Conservation (phyloP, 768 basidiomycete species). For the Hygrocybe coccinea region DNA sequence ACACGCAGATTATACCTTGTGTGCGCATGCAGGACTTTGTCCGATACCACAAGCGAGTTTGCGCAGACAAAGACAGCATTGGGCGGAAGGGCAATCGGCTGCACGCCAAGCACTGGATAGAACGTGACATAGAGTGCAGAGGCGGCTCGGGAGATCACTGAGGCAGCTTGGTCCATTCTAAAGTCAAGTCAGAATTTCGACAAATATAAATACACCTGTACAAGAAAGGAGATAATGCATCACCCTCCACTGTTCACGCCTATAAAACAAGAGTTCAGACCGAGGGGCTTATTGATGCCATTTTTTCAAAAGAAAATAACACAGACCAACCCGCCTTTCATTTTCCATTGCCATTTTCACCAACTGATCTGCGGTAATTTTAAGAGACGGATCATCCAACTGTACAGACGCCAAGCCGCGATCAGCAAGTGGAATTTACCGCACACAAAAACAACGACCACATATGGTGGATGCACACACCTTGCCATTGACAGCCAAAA, state of each 20-base stretch:
- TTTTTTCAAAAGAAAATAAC: neutral
- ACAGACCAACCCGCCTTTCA: conserved; percentile 71
- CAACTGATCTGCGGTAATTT: conserved; percentile 61
- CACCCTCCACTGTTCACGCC: conserved; percentile 78
- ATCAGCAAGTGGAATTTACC: conserved; percentile 7
- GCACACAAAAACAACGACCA: neutral
- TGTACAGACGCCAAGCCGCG: conserved; percentile 3
- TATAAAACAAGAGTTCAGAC: conserved; percentile 10
- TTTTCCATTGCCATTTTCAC: conserved; percentile 80
- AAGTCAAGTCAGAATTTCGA: conserved; percentile 13
- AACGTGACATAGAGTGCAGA: conserved; percentile 79
- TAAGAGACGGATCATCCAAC: conserved; percentile 13
- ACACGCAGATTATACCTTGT: conserved; percentile 84
- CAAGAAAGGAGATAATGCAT: conserved; percentile 15
- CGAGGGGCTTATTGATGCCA: too few relatives aligned
- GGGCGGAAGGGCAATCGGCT: conserved; percentile 56
- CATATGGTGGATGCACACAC: conserved; percentile 20
- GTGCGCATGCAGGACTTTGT: conserved; percentile 74
- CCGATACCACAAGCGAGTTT: conserved; percentile 79
- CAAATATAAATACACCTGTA: neutral
- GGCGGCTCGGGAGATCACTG: conserved; percentile 66
- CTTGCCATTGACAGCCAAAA: conserved; percentile 73
- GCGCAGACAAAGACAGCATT: conserved; percentile 66
- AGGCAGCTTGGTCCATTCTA: conserved; percentile 90
- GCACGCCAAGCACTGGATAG: conserved; percentile 65